Base-by-base conservation (phyloP, 1,139 yeast species). In the Blastobotrys serpentis region DNA sequence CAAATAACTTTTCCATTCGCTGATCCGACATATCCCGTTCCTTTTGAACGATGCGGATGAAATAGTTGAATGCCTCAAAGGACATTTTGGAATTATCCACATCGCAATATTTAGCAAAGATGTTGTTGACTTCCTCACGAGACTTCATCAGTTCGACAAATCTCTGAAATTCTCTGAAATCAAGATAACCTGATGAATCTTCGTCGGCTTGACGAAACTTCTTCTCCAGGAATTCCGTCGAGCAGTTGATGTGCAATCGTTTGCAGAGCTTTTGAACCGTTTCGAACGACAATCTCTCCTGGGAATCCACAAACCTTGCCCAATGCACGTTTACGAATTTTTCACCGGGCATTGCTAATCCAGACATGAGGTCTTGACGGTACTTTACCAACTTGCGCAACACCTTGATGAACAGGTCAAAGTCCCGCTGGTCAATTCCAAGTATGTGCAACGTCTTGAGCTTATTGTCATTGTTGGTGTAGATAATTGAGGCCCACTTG, bases 401-500 rank as follows among this genome's bases (percentile, higher is more conserved):
- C 2, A 81, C 71, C 7, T 62, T 59, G 29, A 78, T 66, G 51
- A 90, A 77, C 19, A 76, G 61, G 40, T 78, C 78, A 51, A 79
- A 81, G 52, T 86, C 92, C 41, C 72, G 74, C 46, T 73, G 77
- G 2, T 82, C 76, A 19, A 81, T 78, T 0, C 95, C 88, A 11
- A 90, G 80, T 26, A 89, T 68, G 69, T 92, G 97, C 46, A 92
- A 65, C 1, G 81, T 81, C 54, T 84, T 83, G 48, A 79, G 69
- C 51, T 78, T 77, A 56, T 77, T 75, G 39, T 72, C 76, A 7
- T 68, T 61, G 4, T 71, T 68, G 19, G 65, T 70, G 61, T 87
- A 90, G 11, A 87, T 79, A 26, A 92, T 77, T 0, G 96, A 83
- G 1, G 87, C 75, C 98, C 98, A 92, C 16, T 79, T 71, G 11